Evolutionary conservation across 2,329 filamentous ascomycete genomes (phyloP).

Genomic region (Pseudocercospora ulei): DNA sequence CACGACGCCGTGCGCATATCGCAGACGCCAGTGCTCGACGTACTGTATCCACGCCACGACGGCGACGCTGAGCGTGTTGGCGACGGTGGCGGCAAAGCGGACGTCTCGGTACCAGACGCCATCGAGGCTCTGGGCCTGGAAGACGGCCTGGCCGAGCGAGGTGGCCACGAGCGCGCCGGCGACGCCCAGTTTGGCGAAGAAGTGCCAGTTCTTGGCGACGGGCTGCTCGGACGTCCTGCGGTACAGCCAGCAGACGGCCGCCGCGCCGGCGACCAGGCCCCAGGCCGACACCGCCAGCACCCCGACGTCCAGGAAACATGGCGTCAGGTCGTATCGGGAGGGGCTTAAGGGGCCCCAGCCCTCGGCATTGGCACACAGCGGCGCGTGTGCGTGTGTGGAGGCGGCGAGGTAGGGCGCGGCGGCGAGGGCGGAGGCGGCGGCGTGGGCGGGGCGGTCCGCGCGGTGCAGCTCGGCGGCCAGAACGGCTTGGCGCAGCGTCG

Average conservation of each 20-base stretch:
- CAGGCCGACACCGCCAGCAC: conserved; percentile 65
- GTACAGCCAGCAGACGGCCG: conserved; percentile 70
- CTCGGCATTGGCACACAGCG: conserved; percentile 73
- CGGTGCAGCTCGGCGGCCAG: conserved; percentile 11
- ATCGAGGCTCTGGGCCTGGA: conserved; percentile 63
- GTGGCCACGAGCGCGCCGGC: conserved; percentile 59
- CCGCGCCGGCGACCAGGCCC: conserved; percentile 65
- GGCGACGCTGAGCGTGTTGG: conserved; percentile 60
- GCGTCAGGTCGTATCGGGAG: conserved; percentile 84
- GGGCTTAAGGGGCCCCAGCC: conserved; percentile 93
- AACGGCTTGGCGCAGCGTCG: conserved; percentile 16
- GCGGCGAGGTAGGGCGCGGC: conserved; percentile 30
- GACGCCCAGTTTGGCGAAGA: conserved; percentile 76
- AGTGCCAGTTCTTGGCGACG: conserved; percentile 77
- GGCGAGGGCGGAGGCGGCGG: conserved; percentile 14
- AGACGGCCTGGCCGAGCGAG: conserved; percentile 59
- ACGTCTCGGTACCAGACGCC: conserved; percentile 70
- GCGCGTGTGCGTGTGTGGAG: conserved; percentile 45
- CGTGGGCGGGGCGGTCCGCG: conserved; percentile 8
- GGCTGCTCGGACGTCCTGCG: conserved; percentile 57
- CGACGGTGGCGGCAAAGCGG: conserved; percentile 68
- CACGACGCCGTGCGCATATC: conserved; percentile 77
- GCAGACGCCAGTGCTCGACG: conserved; percentile 70
- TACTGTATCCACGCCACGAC: conserved; percentile 75
- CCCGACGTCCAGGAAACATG: conserved; percentile 92